Conservation (phyloP, 2,329 filamentous ascomycete genomes). For the Colletotrichum magnum region DNA sequence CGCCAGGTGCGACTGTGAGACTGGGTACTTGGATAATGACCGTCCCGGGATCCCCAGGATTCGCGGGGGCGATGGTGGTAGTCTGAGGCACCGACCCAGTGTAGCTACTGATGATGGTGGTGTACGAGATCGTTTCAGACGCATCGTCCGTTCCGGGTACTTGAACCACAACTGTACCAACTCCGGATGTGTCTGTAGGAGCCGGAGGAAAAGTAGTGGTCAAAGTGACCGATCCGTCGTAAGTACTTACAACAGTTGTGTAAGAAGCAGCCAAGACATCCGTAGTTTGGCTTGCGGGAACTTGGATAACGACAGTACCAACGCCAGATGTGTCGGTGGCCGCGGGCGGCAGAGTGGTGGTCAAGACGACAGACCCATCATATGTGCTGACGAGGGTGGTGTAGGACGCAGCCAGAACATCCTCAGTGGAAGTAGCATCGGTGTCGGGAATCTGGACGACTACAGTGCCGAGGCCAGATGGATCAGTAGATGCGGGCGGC, state of each 20-base stretch:
- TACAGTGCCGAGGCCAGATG: conserved; percentile 21
- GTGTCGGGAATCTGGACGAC: conserved; percentile 16
- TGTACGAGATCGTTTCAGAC: neutral
- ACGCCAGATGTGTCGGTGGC: neutral
- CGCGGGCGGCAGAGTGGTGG: neutral
- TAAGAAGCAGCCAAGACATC: neutral
- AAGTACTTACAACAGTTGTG: neutral
- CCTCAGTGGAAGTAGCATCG: neutral
- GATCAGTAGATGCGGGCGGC: neutral
- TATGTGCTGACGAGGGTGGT: neutral
- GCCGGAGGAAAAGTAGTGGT: neutral
- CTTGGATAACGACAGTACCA: neutral
- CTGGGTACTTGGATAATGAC: conserved; percentile 14
- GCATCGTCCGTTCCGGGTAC: neutral
- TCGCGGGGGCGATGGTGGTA: conserved; percentile 1
- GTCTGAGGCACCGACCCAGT: conserved; percentile 10
- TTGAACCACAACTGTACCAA: conserved; percentile 8
- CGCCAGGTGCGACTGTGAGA: neutral
- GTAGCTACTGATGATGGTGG: conserved; percentile 4
- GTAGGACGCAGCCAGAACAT: neutral
- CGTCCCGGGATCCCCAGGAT: neutral
- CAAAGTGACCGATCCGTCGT: neutral
- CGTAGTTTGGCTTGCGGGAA: neutral
- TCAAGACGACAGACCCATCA: neutral
- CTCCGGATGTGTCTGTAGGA: neutral